Base-by-base conservation (phyloP, 2,329 filamentous ascomycete species). In the Aspergillus udagawae region DNA sequence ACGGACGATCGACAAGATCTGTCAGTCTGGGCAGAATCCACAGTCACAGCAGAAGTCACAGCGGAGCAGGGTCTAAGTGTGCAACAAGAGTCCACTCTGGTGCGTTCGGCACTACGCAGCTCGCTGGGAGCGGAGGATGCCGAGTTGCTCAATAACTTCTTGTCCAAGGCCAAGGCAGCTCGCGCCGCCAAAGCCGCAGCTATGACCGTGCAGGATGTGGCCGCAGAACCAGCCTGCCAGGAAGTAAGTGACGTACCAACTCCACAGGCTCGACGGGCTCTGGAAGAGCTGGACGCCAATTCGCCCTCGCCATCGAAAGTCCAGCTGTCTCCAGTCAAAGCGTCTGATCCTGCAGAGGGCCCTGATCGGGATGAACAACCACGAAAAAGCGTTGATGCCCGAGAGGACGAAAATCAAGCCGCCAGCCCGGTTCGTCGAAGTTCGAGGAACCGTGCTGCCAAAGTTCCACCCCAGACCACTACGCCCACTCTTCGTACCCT, bases 151-250 rank as follows among this genome's bases (percentile, higher is more conserved):
- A 74, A 70, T 53, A 67, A 73, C 52, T 76, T 77, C 60, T 57
- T 77, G 27, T 74, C 71, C n/a, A 73, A 70, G 53, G 75, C 75
- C 10, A 68, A 73, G 59, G 73, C 73, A 20, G 77, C 76, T 57
- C 70, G 75, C 29, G 73, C 68, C 17, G 74, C 73, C 48, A 74
- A 73, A 60, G 67, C 67, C 4, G 63, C 66, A 21, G 61, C 61
- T 4, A 55, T 59, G 28, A 60, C 60, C 14, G 52, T 62, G 4
- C 63, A 66, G 38, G 64, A 64, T 23, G 52, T 32, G 2, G 65
- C 66, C n/a, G 52, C 28, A 53, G 49, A 57, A 64, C 27, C 55
- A 53, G 9, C 54, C 52, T 12, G 57, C 59, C 27, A 61, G 59
- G 21, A 53, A 45, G 48, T 54, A 21, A 28, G 57, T 8, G 65